Conservation (phyloP, 306 rosid species). For the Argentina anserina region DNA sequence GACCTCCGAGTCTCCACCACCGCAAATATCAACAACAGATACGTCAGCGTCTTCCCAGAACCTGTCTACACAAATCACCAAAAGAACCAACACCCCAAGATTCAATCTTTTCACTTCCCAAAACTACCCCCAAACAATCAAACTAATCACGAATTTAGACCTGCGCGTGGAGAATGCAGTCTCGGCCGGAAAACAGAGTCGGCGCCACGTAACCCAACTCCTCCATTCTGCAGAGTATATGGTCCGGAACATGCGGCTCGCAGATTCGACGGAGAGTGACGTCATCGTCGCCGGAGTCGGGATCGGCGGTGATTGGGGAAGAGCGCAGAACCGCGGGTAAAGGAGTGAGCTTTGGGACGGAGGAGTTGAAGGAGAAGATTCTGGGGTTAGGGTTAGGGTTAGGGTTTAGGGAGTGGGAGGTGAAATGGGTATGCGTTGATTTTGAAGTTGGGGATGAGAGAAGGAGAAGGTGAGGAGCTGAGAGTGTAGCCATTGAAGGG, state of each 20-base stretch:
- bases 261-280: constrained; percentile 59
- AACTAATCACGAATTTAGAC: constrained; percentile 36
- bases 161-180: constrained; percentile 93
- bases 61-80: constrained; percentile 66
- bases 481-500: constrained; percentile 30
- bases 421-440: constrained; percentile 5
- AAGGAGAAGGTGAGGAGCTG: constrained; percentile 29
- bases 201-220: constrained; percentile 74
- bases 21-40: constrained; percentile 69
- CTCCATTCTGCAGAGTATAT: constrained; percentile 63
- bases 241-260: constrained; percentile 49
- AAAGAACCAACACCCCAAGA: not conserved
- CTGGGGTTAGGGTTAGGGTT: constrained; percentile 21
- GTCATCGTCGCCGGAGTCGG: constrained; percentile 13
- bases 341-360: constrained; percentile 23
- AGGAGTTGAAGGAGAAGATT: constrained; percentile 1
- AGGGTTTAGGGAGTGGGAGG: constrained; percentile 24
- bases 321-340: constrained; percentile 32
- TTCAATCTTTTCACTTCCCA: not conserved
- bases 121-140: not conserved
- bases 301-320: constrained; percentile 25
- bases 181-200: constrained; percentile 70
- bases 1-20: constrained; percentile 49
- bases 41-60: constrained; percentile 94
- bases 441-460: constrained; percentile 10